Evolutionary conservation across 2,329 filamentous ascomycete genomes (phyloP).

Genomic region (Onygenales sp.): DNA sequence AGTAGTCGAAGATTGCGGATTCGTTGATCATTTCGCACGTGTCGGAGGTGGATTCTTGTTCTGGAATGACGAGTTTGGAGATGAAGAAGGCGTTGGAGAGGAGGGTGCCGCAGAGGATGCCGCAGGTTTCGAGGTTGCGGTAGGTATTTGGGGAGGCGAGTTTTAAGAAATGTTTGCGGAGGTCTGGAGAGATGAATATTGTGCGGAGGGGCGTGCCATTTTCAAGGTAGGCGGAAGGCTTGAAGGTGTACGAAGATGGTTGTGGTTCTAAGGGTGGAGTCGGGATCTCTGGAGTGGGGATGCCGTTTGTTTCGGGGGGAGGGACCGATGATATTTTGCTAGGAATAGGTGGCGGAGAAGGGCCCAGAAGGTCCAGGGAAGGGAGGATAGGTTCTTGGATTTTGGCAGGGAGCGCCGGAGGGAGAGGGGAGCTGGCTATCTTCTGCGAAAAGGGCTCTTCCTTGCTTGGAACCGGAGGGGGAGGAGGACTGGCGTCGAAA

Average conservation of each 20-base stretch:
- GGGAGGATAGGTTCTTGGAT: constrained; percentile 19
- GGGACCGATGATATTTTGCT: constrained; percentile 16
- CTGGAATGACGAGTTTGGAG: constrained; percentile 76
- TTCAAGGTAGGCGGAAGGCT: constrained; percentile 78
- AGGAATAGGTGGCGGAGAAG: constrained; percentile 13
- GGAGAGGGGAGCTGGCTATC: constrained; percentile 14
- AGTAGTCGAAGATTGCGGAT: constrained; percentile 76
- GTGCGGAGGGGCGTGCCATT: constrained; percentile 79
- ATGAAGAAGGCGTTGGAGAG: constrained; percentile 93
- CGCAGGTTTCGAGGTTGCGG: constrained; percentile 84
- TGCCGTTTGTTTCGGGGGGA: constrained; percentile 20
- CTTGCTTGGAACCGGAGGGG: constrained; percentile 21
- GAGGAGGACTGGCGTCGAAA: constrained; percentile 15
- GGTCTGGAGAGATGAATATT: constrained; percentile 69
- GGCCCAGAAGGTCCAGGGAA: background rate
- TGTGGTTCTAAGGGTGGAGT: constrained; percentile 22
- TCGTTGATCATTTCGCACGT: constrained; percentile 94
- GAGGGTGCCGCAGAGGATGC: constrained; percentile 81
- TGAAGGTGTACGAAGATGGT: constrained; percentile 61
- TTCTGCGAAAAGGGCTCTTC: constrained; percentile 7
- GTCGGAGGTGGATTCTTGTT: constrained; percentile 81
- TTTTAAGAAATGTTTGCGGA: constrained; percentile 65
- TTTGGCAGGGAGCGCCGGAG: constrained; percentile 33
- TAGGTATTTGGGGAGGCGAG: constrained; percentile 68
- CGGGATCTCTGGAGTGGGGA: constrained; percentile 6